These are phyloP conservation scores for Metarhizium anisopliae DNA, from an alignment of 2,329 filamentous ascomycete genomes.

Conservation along the genomic window DNA sequence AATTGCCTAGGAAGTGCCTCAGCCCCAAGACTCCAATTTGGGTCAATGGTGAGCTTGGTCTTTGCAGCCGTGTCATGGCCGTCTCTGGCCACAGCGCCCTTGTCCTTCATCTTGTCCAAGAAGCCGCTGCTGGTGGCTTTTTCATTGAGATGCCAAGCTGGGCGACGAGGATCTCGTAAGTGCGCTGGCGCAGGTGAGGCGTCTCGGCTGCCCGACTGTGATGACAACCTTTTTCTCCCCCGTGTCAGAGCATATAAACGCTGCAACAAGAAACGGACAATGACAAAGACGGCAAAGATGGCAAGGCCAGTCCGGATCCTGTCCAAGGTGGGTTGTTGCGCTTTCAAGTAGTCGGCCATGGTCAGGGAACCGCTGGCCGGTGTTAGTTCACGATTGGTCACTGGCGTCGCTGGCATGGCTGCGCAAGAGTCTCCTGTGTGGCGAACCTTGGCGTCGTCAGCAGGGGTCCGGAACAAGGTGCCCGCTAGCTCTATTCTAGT, in stretches of 20 bases:
- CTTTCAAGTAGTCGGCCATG: constrained; percentile 21
- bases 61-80: constrained; percentile 7
- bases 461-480: background rate
- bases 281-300: constrained; percentile 25
- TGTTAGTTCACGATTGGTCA: constrained; percentile 23
- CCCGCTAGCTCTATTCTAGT: background rate
- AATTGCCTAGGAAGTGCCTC: constrained; percentile 20
- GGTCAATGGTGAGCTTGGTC: constrained; percentile 15
- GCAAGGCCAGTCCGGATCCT: constrained; percentile 20
- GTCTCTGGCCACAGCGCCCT: constrained; percentile 5
- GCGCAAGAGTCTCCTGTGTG: constrained; percentile 1
- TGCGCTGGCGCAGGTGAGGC: constrained; percentile 8
- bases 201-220: background rate
- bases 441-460: constrained; percentile 3
- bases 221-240: background rate
- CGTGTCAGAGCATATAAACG: constrained; percentile 9
- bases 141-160: constrained; percentile 17
- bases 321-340: constrained; percentile 19
- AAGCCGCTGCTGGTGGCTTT: constrained; percentile 11
- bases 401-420: constrained; percentile 22
- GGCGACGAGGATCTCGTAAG: constrained; percentile 10
- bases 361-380: constrained; percentile 16
- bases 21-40: constrained; percentile 16
- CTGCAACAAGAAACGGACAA: constrained; percentile 22
- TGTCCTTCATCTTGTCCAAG: constrained; percentile 2